Evolutionary conservation across 2,329 filamentous ascomycete genomes (phyloP), one percentile per base, ranked within the genome.

Genomic region (Clathrospora elynae): DNA sequence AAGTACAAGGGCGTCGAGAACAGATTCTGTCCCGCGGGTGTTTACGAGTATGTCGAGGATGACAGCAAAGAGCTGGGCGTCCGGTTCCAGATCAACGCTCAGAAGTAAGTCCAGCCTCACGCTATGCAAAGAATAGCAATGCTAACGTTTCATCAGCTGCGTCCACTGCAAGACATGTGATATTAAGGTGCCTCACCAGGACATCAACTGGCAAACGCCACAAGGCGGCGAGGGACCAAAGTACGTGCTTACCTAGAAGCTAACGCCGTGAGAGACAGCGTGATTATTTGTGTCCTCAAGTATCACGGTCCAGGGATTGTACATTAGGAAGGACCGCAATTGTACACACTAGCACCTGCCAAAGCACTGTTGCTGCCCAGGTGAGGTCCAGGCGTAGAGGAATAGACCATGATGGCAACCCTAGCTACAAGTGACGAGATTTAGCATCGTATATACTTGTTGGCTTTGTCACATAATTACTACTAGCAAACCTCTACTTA

Each of bases 161-260:
- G 95, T 99, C 55, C 93, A 99, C 74, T 99, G 93, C 80, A 99
- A 99, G 81, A 99, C 93, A 10, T 99, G 93, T 71, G 93, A 99
- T 72, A 99, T 99, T 76, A 99, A 99, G 76, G 92, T 90, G 11
- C 93, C 93, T 6, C 83, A 86, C 51, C 93, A 99, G 75, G 93
- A 97, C 67, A 97, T 99, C 73, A 96, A 96, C 72, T 96, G 71
- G 70, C 57, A 90, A 59, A 93, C 93, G 20, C 93, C 93, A 5
- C 90, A 96, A 68, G 91, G 93, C 55, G 93, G 92, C 36, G 93
- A 85, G 64, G 82, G 82, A 4, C 82, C 82, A 6, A 85, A 85
- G 65, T 86, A 86, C 60, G 76, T 78, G 38, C 77, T 84, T 72
- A 85, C 82, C n/a, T 71, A 43, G 55, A 28, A 29, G 12, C 11